Evolutionary conservation across 108 stramenopile species (phyloP).

Genomic region (Skeletonema menzelii): DNA sequence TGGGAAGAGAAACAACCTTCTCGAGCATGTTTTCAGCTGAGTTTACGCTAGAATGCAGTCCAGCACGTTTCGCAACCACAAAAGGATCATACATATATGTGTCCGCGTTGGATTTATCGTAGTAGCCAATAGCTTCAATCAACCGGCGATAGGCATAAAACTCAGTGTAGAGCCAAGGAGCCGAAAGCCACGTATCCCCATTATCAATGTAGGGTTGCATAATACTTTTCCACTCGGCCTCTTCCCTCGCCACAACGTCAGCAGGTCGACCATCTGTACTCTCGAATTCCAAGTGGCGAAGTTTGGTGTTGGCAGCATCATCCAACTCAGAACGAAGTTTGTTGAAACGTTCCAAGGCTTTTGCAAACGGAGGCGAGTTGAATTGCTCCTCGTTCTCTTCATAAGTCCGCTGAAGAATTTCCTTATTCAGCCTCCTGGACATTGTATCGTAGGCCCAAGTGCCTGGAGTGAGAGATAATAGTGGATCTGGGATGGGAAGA

Average conservation of each 20-base stretch:
- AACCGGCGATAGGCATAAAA: slow-evolving; percentile 94
- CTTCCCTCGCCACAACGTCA: slow-evolving; percentile 43
- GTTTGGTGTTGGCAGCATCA: slow-evolving; percentile 57
- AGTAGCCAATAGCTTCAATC: slow-evolving; percentile 83
- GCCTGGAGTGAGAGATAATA: slow-evolving; percentile 73
- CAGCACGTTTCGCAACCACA: slow-evolving; percentile 71
- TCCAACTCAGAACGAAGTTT: slow-evolving; percentile 73
- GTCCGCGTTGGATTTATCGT: slow-evolving; percentile 60
- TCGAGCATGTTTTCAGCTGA: slow-evolving; percentile 75
- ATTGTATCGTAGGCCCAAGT: slow-evolving; percentile 98
- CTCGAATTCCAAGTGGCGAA: slow-evolving; percentile 58
- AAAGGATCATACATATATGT: slow-evolving; percentile 93
- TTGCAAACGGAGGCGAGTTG: slow-evolving; percentile 54
- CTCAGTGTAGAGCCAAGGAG: slow-evolving; percentile 96
- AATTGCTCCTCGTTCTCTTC: slow-evolving; percentile 81
- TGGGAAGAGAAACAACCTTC: slow-evolving; percentile 56
- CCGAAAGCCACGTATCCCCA: slow-evolving; percentile 86
- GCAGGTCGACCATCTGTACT: slow-evolving; percentile 49
- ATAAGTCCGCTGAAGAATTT: slow-evolving; percentile 89
- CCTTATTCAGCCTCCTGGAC: slow-evolving; percentile 87
- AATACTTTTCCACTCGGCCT: slow-evolving; percentile 81
- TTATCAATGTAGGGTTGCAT: slow-evolving; percentile 69
- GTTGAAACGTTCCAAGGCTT: slow-evolving; percentile 58
- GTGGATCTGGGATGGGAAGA: slow-evolving; percentile 70
- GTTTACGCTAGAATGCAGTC: slow-evolving; percentile 64